Evolutionary conservation across 345 rosid species (phyloP), one percentile per base, ranked within the genome.

Genomic region (Zanthoxylum bungeanum): DNA sequence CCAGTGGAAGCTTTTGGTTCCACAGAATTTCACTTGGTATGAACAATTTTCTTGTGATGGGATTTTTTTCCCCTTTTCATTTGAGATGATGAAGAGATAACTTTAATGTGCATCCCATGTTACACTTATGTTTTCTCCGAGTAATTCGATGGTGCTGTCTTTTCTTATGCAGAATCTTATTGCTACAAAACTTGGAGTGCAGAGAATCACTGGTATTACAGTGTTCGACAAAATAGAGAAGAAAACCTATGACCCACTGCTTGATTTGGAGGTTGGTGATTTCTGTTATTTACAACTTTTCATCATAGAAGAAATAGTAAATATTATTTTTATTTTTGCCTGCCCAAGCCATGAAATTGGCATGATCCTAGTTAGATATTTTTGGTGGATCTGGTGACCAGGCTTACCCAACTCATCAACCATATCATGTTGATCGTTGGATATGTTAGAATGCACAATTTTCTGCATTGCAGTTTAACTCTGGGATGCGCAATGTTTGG

Each of bases 121-220:
- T 64, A 56, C 30, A 47, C 30, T 24, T 64, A 58, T 69, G 34
- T 27, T 36, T 37, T 69, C 58, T 56, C 58, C 56, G 21, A 57
- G 36, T 14, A 42, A 39, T 64, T 72, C 70, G 34, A 60, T 58
- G 36, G 16, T 46, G 69, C 72, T 47, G 49, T 31, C 47, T 77
- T 76, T 19, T 25, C 24, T 69, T 66, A 11, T 84, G 82, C 90
- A 95, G 98, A 89, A 89, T 76, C 85, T 91, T 37, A 87, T 91
- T 64, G 94, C 99, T 17, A 82, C 88, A 3, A 91, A 84, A 75
- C 92, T 91, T 25, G 98, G 99, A 71, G 90, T 91, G 71, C 98
- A 95, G 76, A 89, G 73, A 72, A 89, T 95, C 37, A 72, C 84
- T 16, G 96, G 96, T 63, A 84, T 95, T 75, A 86, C 87, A 25